Percentiles rank a stretch among this genome's conserved stretches.
These are phyloP conservation scores for Apiotrichum laibachii DNA, from an alignment of 1,284 basidiomycete species.

Conservation along the genomic window DNA sequence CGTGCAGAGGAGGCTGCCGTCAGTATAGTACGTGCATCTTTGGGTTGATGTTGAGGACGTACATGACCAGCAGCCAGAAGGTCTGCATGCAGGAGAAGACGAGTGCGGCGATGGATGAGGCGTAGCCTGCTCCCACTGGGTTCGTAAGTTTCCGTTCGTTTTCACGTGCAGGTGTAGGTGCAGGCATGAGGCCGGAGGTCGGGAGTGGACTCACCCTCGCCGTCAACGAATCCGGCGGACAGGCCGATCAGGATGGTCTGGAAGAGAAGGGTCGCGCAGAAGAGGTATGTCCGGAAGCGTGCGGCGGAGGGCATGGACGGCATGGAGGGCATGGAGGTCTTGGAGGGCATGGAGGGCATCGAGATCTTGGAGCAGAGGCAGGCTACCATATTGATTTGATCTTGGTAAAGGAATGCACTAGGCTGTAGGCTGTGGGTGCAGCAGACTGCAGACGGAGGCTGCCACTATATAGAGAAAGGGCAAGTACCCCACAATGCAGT, in stretches of 20 bases:
- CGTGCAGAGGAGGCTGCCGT: neutral
- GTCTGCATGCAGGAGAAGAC: neutral
- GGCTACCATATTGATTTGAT: no score
- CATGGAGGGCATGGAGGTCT: neutral
- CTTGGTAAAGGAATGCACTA: no score
- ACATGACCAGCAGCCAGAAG: neutral
- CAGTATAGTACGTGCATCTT: neutral
- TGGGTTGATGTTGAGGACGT: neutral
- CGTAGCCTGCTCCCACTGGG: neutral
- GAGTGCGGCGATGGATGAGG: neutral
- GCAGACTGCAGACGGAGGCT: no score
- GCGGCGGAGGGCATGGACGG: neutral
- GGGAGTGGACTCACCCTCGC: neutral
- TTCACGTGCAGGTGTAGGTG: no score
- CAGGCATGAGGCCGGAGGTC: no score
- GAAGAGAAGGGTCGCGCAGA: neutral
- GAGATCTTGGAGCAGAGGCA: no score
- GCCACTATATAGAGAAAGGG: no score
- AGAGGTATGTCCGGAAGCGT: neutral
- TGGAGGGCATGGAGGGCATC: no score
- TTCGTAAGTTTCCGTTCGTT: no score
- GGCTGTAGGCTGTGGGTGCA: no score
- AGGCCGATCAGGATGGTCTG: neutral
- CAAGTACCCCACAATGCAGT: no score
- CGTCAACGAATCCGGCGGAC: neutral